Conservation (phyloP, 148 eudicot genomes). For the Rheum nobile region DNA sequence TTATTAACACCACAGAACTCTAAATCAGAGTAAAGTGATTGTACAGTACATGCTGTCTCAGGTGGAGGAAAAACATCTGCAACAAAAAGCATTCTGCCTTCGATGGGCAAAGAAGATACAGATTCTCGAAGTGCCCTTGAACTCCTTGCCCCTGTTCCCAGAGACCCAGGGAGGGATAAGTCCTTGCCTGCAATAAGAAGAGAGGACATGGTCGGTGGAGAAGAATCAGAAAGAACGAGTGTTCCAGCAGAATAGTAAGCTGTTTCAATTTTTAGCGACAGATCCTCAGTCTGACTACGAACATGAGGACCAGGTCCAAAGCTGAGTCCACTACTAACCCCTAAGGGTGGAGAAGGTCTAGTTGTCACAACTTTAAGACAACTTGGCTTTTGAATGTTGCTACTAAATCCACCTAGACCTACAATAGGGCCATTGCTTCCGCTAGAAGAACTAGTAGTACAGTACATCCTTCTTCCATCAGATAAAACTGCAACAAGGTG, state of each 20-base stretch:
- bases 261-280: constrained; percentile 75
- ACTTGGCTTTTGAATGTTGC: constrained; percentile 52
- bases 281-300: constrained; percentile 77
- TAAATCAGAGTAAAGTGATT: constrained; percentile 76
- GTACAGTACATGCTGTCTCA: constrained; percentile 63
- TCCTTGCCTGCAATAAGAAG: constrained; percentile 78
- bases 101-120: constrained; percentile 82
- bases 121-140: constrained; percentile 83
- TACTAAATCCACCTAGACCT: constrained; percentile 40
- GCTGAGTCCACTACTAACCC: constrained; percentile 66
- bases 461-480: constrained; percentile 95
- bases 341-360: constrained; percentile 91
- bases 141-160: constrained; percentile 54
- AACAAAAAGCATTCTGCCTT: constrained; percentile 89
- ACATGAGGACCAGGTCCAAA: constrained; percentile 72
- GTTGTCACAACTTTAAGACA: constrained; percentile 79
- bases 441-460: constrained; percentile 62
- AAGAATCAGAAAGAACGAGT: constrained; percentile 92
- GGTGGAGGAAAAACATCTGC: constrained; percentile 82
- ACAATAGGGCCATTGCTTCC: constrained; percentile 53
- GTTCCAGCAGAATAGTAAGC: constrained; percentile 77
- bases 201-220: constrained; percentile 73
- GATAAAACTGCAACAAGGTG: constrained; percentile 95
- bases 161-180: constrained; percentile 46
- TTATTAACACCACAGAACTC: constrained; percentile 47